These are phyloP conservation scores for Saccharomyces mikatae DNA, from an alignment of 805 yeast species.

Conservation along the genomic window DNA sequence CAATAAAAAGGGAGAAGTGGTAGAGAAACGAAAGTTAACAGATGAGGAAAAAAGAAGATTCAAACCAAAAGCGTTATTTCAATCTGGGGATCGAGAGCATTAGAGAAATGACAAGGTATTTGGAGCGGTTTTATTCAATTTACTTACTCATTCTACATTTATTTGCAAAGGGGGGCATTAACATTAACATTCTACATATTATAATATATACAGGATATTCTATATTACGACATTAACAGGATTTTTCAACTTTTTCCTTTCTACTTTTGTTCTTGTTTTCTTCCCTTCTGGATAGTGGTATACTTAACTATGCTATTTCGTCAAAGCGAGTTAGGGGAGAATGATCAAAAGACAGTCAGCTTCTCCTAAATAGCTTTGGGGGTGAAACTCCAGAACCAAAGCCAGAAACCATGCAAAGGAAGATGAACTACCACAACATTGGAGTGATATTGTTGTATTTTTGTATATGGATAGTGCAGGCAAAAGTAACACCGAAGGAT, in stretches of 20 bases:
- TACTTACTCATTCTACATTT: not conserved
- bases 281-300: not conserved
- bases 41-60: conserved; percentile 17
- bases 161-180: not conserved
- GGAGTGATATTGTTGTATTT: not conserved
- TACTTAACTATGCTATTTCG: not conserved
- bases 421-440: not conserved
- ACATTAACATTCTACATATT: not conserved
- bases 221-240: not conserved
- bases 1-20: conserved; percentile 30
- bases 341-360: not conserved
- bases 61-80: conserved; percentile 27
- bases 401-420: not conserved
- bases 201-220: not conserved
- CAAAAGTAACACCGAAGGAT: conserved; percentile 6
- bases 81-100: conserved; percentile 4
- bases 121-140: not conserved
- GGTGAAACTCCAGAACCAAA: not conserved
- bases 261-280: not conserved
- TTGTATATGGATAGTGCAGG: not conserved
- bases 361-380: not conserved
- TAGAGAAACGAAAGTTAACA: conserved; percentile 17
- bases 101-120: not conserved
- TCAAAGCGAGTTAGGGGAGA: not conserved
- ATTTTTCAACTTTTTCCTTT: not conserved